These are phyloP conservation scores for Solanum arcanum DNA, from an alignment of 257 asterid genomes.

Conservation along the genomic window DNA sequence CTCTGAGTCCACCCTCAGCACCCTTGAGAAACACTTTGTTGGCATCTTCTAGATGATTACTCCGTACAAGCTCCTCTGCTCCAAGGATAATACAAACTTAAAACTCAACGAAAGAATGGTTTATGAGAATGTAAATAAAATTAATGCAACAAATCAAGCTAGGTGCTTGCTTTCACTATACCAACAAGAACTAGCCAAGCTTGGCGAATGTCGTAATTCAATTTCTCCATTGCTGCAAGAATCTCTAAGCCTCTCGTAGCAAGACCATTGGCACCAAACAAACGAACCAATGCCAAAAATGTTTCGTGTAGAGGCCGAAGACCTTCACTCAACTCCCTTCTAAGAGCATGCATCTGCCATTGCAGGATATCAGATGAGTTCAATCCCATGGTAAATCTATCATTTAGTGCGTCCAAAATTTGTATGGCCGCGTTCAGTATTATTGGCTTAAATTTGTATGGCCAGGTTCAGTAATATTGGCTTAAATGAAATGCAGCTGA, in stretches of 20 bases:
- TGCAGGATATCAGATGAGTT: background rate
- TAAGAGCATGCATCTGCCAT: conserved; percentile 94
- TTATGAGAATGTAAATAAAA: background rate
- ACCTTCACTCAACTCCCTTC: conserved; percentile 93
- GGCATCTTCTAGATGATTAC: conserved; percentile 80
- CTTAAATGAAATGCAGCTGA: background rate
- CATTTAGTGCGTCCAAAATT: background rate
- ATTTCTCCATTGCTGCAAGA: conserved; percentile 97
- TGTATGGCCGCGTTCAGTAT: background rate
- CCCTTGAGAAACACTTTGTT: conserved; percentile 88
- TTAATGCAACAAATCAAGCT: conserved; percentile 8
- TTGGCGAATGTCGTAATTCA: conserved; percentile 81
- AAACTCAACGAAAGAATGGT: conserved; percentile 4
- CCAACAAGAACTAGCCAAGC: conserved; percentile 98
- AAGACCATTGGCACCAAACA: conserved; percentile 82
- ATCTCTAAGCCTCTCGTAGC: conserved; percentile 83
- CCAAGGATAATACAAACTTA: conserved; percentile 11
- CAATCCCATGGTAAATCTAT: background rate
- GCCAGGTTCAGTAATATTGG: background rate
- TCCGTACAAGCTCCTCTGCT: conserved; percentile 89
- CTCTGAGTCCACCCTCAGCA: conserved; percentile 90
- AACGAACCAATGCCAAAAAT: conserved; percentile 76
- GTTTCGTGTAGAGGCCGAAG: conserved; percentile 94
- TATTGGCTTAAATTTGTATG: background rate
- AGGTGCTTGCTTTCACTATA: conserved; percentile 24